Conservation (phyloP, 768 basidiomycete species). For the Multifurca ochricompacta region DNA sequence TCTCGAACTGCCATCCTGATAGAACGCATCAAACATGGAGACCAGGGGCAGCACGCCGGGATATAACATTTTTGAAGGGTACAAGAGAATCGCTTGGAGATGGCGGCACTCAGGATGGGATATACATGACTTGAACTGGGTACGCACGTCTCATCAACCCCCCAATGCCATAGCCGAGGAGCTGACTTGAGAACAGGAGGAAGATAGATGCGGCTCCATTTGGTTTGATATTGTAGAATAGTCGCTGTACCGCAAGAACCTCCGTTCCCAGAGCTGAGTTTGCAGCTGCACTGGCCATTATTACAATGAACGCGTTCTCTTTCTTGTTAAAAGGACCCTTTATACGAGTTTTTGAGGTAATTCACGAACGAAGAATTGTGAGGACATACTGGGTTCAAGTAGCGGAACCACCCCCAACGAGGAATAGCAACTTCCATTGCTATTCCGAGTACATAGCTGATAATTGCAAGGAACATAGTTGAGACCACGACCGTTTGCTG, state of each 20-base stretch:
- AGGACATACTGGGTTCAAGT: constrained; percentile 42
- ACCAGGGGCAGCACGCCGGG: constrained; percentile 40
- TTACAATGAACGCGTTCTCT: constrained; percentile 50
- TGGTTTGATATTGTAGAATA: constrained; percentile 41
- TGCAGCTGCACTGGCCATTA: constrained; percentile 49
- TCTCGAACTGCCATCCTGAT: constrained; percentile 31
- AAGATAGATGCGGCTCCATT: constrained; percentile 40
- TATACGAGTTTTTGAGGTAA: neutral
- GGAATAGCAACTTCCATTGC: constrained; percentile 40
- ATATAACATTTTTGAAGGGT: constrained; percentile 48
- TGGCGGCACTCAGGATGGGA: neutral
- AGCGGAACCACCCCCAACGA: constrained; percentile 36
- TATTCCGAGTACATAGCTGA: constrained; percentile 43
- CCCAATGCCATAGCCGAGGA: constrained; percentile 47
- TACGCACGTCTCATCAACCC: constrained; percentile 40
- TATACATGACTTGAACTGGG: neutral
- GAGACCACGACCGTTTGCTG: constrained; percentile 48
- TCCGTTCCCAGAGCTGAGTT: constrained; percentile 48
- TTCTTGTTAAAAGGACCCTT: constrained; percentile 54
- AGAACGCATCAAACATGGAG: constrained; percentile 44
- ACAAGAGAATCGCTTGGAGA: constrained; percentile 36
- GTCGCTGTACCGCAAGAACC: constrained; percentile 42
- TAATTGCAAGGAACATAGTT: constrained; percentile 47
- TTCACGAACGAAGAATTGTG: neutral
- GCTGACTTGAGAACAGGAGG: constrained; percentile 30